These are phyloP conservation scores for Lojkania enalia DNA, from an alignment of 2,329 filamentous ascomycete species.

Conservation along the genomic window DNA sequence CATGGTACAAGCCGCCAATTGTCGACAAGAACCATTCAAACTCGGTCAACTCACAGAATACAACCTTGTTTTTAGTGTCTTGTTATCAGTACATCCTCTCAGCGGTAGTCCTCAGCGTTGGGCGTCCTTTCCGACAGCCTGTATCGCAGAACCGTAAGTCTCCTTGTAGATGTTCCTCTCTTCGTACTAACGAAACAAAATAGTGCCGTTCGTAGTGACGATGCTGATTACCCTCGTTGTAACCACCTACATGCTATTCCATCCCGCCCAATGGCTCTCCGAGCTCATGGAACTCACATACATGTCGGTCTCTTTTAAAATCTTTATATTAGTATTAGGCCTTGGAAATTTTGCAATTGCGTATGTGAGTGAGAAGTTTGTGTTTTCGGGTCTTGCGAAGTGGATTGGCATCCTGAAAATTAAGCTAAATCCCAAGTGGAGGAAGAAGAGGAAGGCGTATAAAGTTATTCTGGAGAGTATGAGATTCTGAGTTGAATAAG, in stretches of 20 bases:
- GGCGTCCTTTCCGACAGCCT: constrained; percentile 81
- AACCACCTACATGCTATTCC: constrained; percentile 78
- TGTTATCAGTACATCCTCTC: constrained; percentile 96
- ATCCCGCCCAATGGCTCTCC: constrained; percentile 69
- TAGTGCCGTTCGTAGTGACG: constrained; percentile 76
- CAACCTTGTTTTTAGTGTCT: constrained; percentile 82
- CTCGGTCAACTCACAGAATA: constrained; percentile 91
- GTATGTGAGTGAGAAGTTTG: constrained; percentile 70
- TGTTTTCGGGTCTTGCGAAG: constrained; percentile 71
- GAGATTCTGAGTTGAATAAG: too few relatives aligned
- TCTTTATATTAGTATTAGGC: constrained; percentile 73
- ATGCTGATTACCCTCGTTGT: constrained; percentile 69
- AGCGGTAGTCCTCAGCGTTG: constrained; percentile 87
- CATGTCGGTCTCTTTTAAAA: constrained; percentile 72
- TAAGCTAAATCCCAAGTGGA: constrained; percentile 57
- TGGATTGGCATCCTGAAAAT: constrained; percentile 65
- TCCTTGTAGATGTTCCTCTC: not conserved
- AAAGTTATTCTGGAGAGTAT: constrained; percentile 65
- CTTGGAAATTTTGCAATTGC: constrained; percentile 68
- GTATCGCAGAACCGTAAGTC: constrained; percentile 68
- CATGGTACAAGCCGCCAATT: constrained; percentile 82
- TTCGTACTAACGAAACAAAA: not conserved
- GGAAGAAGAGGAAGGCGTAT: constrained; percentile 84
- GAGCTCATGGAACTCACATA: constrained; percentile 83
- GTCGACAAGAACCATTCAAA: constrained; percentile 79